Percentiles rank a stretch among this genome's conserved stretches.
Evolutionary conservation across 768 basidiomycete genomes (phyloP).

Genomic region (Kwoniella sp.): DNA sequence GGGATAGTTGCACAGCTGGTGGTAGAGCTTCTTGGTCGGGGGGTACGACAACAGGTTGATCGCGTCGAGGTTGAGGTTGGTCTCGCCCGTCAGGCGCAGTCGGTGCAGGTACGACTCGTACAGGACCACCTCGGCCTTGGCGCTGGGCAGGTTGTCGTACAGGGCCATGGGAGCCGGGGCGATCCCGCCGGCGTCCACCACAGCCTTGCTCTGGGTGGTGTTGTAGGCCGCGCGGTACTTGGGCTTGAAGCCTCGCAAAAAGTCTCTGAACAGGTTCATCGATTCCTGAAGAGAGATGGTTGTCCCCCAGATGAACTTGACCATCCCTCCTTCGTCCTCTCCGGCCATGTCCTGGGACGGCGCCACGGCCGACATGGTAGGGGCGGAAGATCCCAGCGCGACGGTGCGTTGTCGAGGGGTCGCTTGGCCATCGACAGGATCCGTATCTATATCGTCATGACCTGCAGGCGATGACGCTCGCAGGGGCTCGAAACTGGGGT

Average conservation of each 20-base stretch:
- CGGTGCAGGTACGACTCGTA: constrained; percentile 78
- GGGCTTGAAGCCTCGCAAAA: constrained; percentile 85
- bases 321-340: constrained; percentile 69
- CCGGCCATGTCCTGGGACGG: constrained; percentile 56
- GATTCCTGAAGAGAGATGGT: constrained; percentile 86
- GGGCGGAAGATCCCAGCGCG: constrained; percentile 51
- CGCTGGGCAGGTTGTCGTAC: constrained; percentile 43
- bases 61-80: constrained; percentile 86
- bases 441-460: constrained; percentile 14
- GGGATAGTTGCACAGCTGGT: constrained; percentile 84
- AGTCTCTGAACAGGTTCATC: constrained; percentile 84
- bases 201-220: constrained; percentile 22
- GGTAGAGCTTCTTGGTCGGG: constrained; percentile 72
- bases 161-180: constrained; percentile 39
- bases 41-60: constrained; percentile 81
- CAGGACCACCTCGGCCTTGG: constrained; percentile 49
- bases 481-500: constrained; percentile 61
- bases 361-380: constrained; percentile 58
- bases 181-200: constrained; percentile 38
- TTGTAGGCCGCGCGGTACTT: constrained; percentile 78
- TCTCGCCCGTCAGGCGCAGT: constrained; percentile 88
- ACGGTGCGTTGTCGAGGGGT: constrained; percentile 12
- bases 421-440: constrained; percentile 11
- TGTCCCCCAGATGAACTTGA: constrained; percentile 89
- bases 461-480: constrained; percentile 32